Conservation (phyloP, 1,139 yeast genomes). For the Yamadazyma oceani region DNA sequence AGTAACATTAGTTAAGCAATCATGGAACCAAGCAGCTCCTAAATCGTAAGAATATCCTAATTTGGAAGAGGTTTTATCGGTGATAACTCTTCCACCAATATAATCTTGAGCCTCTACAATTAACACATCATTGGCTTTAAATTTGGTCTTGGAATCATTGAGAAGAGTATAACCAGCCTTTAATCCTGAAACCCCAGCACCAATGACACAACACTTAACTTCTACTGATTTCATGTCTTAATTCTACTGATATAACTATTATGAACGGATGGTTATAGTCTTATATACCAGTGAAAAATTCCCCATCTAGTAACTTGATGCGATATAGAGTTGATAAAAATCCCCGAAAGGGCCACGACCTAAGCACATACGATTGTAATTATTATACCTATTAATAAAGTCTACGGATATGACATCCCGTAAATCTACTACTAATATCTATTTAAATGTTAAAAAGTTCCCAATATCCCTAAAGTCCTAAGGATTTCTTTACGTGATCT, state of each 20-base stretch:
- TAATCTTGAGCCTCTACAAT: constrained; percentile 52
- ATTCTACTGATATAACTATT: too few relatives aligned
- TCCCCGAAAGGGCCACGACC: too few relatives aligned
- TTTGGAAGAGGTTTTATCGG: constrained; percentile 29
- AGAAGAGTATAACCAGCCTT: constrained; percentile 69
- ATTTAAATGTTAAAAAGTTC: too few relatives aligned
- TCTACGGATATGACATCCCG: constrained; percentile 2
- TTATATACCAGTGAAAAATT: not conserved
- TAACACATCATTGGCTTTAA: constrained; percentile 31
- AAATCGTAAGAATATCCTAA: constrained; percentile 55
- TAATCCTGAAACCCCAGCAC: constrained; percentile 84
- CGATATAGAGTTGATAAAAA: not conserved
- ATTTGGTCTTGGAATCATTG: constrained; percentile 29
- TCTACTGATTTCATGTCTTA: constrained; percentile 4
- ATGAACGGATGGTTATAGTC: too few relatives aligned
- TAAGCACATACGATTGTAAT: too few relatives aligned
- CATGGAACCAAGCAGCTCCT: constrained; percentile 93
- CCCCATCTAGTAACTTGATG: not conserved
- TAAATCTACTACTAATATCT: too few relatives aligned
- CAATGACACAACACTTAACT: constrained; percentile 46
- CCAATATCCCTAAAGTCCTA: constrained; percentile 55
- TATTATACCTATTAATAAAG: too few relatives aligned
- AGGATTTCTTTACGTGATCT: constrained; percentile 61
- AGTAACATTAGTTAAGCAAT: constrained; percentile 63
- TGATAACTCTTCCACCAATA: constrained; percentile 50